phyloP scores from a whole-genome alignment of 2,329 filamentous ascomycete genomes.

The Fusarium protoensiforme region DNA sequence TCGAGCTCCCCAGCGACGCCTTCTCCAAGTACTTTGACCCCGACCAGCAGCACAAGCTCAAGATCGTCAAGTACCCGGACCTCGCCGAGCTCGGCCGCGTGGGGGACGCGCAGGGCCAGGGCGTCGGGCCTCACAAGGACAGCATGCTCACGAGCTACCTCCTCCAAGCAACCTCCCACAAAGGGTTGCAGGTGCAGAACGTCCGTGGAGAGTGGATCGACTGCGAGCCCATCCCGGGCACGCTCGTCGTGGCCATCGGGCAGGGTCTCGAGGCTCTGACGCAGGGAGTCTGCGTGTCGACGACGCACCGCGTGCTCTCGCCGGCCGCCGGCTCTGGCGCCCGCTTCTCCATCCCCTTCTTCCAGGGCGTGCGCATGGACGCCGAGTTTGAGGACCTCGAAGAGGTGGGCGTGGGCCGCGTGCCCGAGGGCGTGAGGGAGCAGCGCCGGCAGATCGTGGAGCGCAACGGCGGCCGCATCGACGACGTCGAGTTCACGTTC shows the following conservation, averaged over 20 bases:
- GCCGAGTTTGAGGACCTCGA: constrained; percentile 83
- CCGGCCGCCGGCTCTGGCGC: constrained; percentile 76
- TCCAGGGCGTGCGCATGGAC: constrained; percentile 85
- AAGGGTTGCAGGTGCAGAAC: constrained; percentile 86
- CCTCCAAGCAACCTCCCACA: constrained; percentile 81
- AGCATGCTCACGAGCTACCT: constrained; percentile 86
- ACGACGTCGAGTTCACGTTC: constrained; percentile 91
- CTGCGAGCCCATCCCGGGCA: constrained; percentile 78
- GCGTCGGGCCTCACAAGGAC: constrained; percentile 85
- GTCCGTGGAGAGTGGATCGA: constrained; percentile 83
- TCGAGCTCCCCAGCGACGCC: constrained; percentile 74
- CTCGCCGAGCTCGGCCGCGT: constrained; percentile 65
- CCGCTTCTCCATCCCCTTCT: constrained; percentile 85
- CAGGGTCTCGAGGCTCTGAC: constrained; percentile 90
- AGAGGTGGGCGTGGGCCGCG: constrained; percentile 63
- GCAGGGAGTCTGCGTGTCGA: constrained; percentile 82
- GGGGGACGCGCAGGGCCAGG: constrained; percentile 61
- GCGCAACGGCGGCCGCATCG: constrained; percentile 66
- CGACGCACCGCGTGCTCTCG: constrained; percentile 85
- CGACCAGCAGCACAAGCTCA: constrained; percentile 85
- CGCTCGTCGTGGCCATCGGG: constrained; percentile 87
- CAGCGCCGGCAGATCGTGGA: constrained; percentile 70
- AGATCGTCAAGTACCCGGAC: constrained; percentile 90
- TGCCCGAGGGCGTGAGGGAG: constrained; percentile 71
- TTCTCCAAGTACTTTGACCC: constrained; percentile 84